Percentiles rank a stretch among this genome's conserved stretches.
Evolutionary conservation across 106 monocot species (phyloP).

Genomic region (Phalaenopsis aphrodite): DNA sequence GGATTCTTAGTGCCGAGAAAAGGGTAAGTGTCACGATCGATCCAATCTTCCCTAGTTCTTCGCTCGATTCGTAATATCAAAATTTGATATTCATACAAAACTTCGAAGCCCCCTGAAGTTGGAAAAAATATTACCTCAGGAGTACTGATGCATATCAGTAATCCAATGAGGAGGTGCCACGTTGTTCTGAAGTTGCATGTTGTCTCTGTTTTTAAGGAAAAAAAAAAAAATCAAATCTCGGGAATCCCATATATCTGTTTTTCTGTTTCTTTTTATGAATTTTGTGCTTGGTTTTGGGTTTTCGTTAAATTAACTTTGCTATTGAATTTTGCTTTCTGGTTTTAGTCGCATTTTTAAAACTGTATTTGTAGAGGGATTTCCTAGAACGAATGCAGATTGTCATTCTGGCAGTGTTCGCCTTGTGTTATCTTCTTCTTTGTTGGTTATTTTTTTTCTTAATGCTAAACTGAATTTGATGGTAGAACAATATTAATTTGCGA

Average conservation of each 20-base stretch:
- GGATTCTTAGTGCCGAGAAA: conserved; percentile 43
- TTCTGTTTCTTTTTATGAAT: neutral
- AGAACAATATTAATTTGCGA: neutral
- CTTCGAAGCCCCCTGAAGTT: neutral
- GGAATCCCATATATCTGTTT: neutral
- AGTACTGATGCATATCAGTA: too few relatives aligned
- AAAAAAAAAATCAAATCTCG: neutral
- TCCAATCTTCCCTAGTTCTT: neutral
- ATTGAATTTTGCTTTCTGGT: neutral
- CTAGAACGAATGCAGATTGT: neutral
- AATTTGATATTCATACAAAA: neutral
- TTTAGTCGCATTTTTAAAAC: neutral
- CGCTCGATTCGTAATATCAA: neutral
- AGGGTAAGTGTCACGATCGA: conserved; percentile 24
- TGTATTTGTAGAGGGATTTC: neutral
- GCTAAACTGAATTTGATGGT: neutral
- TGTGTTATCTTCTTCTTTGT: neutral
- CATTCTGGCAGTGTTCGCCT: neutral
- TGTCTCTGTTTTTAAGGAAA: neutral
- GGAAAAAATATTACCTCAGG: too few relatives aligned
- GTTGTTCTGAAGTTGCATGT: neutral
- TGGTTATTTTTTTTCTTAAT: neutral
- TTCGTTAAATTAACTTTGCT: neutral
- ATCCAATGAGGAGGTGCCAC: too few relatives aligned
- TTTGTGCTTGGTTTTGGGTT: neutral